phyloP scores from a whole-genome alignment of 306 rosid species.

The Quercus berberidifolia region DNA sequence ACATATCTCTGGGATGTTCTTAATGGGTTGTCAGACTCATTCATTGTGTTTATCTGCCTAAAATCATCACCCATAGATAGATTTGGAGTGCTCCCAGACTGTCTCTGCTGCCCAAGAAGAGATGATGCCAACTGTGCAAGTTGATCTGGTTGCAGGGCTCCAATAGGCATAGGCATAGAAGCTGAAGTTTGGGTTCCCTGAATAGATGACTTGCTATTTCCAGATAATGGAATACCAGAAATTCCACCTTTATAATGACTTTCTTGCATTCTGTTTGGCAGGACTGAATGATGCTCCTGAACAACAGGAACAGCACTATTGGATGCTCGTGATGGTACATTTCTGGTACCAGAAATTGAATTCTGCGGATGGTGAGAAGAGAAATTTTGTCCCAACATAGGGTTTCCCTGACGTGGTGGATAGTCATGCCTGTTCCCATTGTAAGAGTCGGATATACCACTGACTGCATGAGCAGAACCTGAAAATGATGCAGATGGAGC shows the following conservation, averaged over 20 bases:
- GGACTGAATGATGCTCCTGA: slow-evolving; percentile 37
- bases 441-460: slow-evolving; percentile 34
- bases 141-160: slow-evolving; percentile 68
- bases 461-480: slow-evolving; percentile 35
- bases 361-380: slow-evolving; percentile 50
- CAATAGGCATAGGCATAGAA: slow-evolving; percentile 42
- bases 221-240: slow-evolving; percentile 36
- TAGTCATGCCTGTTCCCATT: slow-evolving; percentile 49
- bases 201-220: slow-evolving; percentile 29
- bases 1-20: slow-evolving; percentile 47
- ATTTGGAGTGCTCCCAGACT: slow-evolving; percentile 40
- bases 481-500: slow-evolving; percentile 35
- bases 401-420: slow-evolving; percentile 45
- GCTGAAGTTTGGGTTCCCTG: slow-evolving; percentile 42
- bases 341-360: slow-evolving; percentile 38
- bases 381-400: slow-evolving; percentile 42
- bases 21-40: slow-evolving; percentile 37
- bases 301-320: slow-evolving; percentile 38
- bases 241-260: slow-evolving; percentile 39
- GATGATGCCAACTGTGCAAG: slow-evolving; percentile 77
- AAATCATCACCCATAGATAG: slow-evolving; percentile 36
- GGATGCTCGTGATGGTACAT: slow-evolving; percentile 36
- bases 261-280: slow-evolving; percentile 40
- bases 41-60: slow-evolving; percentile 38
- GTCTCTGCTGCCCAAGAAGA: slow-evolving; percentile 72